Evolutionary conservation across 2,329 filamentous ascomycete genomes (phyloP).

Genomic region (Ilyonectria robusta): DNA sequence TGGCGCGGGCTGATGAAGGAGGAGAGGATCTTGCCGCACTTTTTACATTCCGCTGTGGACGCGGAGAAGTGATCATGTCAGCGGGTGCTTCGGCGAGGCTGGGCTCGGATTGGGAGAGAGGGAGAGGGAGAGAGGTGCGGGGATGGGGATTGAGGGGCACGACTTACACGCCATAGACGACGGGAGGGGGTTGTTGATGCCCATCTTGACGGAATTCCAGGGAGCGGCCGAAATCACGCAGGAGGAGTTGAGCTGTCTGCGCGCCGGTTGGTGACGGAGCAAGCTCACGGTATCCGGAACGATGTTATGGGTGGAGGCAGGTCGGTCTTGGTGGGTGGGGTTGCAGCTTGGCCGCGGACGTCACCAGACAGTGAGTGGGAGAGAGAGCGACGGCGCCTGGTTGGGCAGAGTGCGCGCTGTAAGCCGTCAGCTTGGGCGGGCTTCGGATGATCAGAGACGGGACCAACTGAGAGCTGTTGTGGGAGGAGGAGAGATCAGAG

Average conservation of each 20-base stretch:
- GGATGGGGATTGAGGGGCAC: conserved; percentile 36
- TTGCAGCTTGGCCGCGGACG: conserved; percentile 22
- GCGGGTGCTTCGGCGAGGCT: conserved; percentile 23
- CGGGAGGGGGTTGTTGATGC: conserved; percentile 77
- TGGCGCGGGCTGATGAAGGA: conserved; percentile 96
- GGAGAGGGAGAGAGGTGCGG: conserved; percentile 33
- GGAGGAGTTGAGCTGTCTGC: conserved; percentile 7
- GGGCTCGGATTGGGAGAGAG: conserved; percentile 8
- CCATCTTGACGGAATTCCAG: conserved; percentile 59
- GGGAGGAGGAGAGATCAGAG: background rate
- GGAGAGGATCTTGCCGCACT: conserved; percentile 94
- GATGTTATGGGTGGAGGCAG: conserved; percentile 10
- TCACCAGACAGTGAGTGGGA: conserved; percentile 6
- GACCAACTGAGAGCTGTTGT: background rate
- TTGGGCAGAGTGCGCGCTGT: background rate
- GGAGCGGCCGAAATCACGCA: conserved; percentile 8
- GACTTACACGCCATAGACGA: conserved; percentile 78
- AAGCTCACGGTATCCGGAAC: conserved; percentile 24
- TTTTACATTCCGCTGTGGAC: conserved; percentile 90
- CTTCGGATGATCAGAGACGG: background rate
- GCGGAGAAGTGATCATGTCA: conserved; percentile 21
- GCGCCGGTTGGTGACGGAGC: conserved; percentile 21
- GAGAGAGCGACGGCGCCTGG: background rate
- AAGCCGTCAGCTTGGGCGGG: background rate
- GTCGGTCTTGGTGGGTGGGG: conserved; percentile 20